Evolutionary conservation across 23 red algal genomes (phyloP).

Genomic region (Cyanidium caldarium): DNA sequence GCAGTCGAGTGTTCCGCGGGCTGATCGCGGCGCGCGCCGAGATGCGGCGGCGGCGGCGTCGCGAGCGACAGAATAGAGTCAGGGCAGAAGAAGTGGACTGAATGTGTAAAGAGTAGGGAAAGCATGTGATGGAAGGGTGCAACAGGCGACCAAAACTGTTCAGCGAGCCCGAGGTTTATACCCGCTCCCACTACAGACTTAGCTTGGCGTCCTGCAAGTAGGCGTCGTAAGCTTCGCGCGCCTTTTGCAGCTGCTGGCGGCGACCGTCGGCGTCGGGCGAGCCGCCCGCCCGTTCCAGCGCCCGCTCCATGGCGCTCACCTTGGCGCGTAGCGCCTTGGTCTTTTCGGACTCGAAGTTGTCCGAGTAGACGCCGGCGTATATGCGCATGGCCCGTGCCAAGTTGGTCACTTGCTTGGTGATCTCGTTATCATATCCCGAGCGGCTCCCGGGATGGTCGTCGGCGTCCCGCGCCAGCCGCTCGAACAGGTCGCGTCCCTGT

Average conservation of each 20-base stretch:
- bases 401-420: too few species aligned
- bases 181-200: too few species aligned
- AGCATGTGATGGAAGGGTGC: too few species aligned
- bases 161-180: too few species aligned
- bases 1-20: slow-evolving; percentile 22
- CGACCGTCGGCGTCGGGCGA: not conserved
- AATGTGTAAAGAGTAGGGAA: too few species aligned
- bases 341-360: slow-evolving; percentile 1
- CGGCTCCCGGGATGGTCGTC: too few species aligned
- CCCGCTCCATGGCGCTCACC: not conserved
- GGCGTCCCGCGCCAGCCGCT: not conserved
- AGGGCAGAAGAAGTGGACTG: too few species aligned
- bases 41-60: too few species aligned
- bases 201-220: not conserved
- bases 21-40: not conserved
- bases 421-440: too few species aligned
- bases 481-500: not conserved
- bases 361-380: not conserved
- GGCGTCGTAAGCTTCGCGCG: not conserved
- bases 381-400: not conserved
- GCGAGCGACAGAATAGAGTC: too few species aligned
- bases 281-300: not conserved
- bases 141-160: too few species aligned
- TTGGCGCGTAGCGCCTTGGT: not conserved
- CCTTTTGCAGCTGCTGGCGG: not conserved